Base-by-base conservation (phyloP, 208 protist species). In the Leishmania major region DNA sequence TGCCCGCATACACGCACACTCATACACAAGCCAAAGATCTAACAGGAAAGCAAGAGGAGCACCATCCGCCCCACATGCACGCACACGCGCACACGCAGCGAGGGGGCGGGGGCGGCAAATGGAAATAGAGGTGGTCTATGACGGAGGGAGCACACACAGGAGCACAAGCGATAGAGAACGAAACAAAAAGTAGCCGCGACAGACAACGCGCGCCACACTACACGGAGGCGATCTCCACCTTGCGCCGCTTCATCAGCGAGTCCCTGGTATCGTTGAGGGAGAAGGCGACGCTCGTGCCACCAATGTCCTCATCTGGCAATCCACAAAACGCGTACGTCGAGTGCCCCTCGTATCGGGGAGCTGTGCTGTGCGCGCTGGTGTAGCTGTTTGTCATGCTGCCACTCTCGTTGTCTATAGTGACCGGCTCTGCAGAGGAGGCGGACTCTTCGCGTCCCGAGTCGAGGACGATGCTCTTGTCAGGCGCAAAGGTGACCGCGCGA, bases 401-500 rank as follows among this genome's bases (percentile, higher is more conserved):
- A 11, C 31, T 71, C 47, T 71, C 78, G 64, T 60, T 35, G 1
- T 75, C 79, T 1, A 17, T 43, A 45, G 49, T 71, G 7, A 60
- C 47, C 35, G 79, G 80, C 60, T 84, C 81, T 5, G 81, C 60
- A 25, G 72, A 76, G 47, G 72, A 62, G 19, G 49, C 72, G 8
- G 81, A 82, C 31, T 77, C 84, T 17, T 87, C 81, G 73, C 81
- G 71, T 28, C 82, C 89, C 25, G 86, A 43, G 73, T 92, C 89
- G 7, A 94, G 45, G 66, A 91, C 81, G 47, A 94, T 91, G 78
- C 89, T 91, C 87, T 94, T 94, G 57, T 83, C 83, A 45, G 82
- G 35, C 70, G 87, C 87, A 69, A 94, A 91, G 13, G 84, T 94
- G 43, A 94, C 89, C 35, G 79, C 75, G 60, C 88, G 89, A 13